phyloP scores from a whole-genome alignment of 768 basidiomycete species.

The Leucocoprinus leucothites region DNA sequence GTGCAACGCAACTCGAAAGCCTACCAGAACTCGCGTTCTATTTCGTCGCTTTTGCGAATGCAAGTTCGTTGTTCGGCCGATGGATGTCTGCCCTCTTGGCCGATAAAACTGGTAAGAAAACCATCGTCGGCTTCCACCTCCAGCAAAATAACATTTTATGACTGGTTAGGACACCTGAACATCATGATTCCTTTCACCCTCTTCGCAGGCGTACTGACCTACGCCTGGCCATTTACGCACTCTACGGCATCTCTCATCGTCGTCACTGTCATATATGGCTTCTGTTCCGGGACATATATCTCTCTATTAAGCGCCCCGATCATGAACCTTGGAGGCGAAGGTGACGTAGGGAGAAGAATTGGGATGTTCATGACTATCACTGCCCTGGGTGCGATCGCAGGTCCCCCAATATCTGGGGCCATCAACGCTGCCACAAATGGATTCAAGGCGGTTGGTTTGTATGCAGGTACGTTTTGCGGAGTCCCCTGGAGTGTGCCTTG shows the following conservation, averaged over 20 bases:
- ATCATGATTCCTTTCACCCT: conserved; percentile 64
- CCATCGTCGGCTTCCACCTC: background rate
- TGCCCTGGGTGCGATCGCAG: conserved; percentile 52
- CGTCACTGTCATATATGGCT: conserved; percentile 64
- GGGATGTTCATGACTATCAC: conserved; percentile 53
- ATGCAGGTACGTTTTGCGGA: conserved; percentile 39
- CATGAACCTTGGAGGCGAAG: conserved; percentile 55
- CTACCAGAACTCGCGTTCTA: conserved; percentile 55
- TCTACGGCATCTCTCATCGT: conserved; percentile 43
- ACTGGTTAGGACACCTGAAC: conserved; percentile 58
- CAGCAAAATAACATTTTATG: background rate
- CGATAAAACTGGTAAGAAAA: conserved; percentile 49
- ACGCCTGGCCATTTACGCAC: conserved; percentile 66
- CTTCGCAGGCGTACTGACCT: conserved; percentile 58
- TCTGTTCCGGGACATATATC: conserved; percentile 61
- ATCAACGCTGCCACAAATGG: conserved; percentile 44
- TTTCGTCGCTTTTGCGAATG: conserved; percentile 67
- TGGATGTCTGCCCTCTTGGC: conserved; percentile 48
- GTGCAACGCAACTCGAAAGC: conserved; percentile 50
- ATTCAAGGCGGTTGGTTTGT: conserved; percentile 44
- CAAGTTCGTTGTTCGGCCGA: conserved; percentile 60
- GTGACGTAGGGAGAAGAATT: conserved; percentile 55
- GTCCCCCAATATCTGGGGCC: conserved; percentile 63
- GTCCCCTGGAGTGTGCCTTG: too few relatives aligned
- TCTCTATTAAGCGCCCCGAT: conserved; percentile 54